Base-by-base conservation (phyloP, 2,329 filamentous ascomycete genomes). In the Paracoccidioides lutzii region DNA sequence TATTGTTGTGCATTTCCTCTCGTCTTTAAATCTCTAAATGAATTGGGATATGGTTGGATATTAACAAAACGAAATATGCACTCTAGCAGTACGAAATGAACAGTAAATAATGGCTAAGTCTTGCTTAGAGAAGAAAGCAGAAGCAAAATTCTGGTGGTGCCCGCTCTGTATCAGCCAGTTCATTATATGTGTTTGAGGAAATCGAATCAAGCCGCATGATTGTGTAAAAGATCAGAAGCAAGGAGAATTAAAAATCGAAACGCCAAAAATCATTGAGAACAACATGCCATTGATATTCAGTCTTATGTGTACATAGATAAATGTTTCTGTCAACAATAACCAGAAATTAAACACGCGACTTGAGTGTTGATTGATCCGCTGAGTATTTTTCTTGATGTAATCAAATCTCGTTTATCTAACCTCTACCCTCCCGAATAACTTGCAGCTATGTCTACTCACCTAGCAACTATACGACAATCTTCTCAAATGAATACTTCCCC, bases 401-500 rank as follows among this genome's bases (percentile, higher is more conserved):
- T 22, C 42, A 7, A 3, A 15, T 35, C 14, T 22, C 3, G 35
- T n/a, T 4, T 2, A 22, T n/a, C n/a, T 9, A 28, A 12, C 30
- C 7, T 10, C 9, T 37, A 12, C 4, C 8, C 22, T 38, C 46
- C 38, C 7, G 3, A 3, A 5, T 28, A 5, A 6, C 10, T 2
- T 9, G n/a, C 22, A 4, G 1, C 14, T 38, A 53, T 53, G 53
- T 53, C 52, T 52, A 58, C 52, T 28, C 37, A 43, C 32, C 54
- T 45, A 28, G 37, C 54, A 5, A 12, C 52, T 77, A 88, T 64
- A 89, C 75, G 53, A 79, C 71, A 63, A 95, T 83, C 71, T 82
- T 81, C 73, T 95, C 89, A 61, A 91, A 78, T 49, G 87, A 88
- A 73, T 96, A 95, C 61, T 84, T 82, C 55, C 86, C 87, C 59